Percentiles rank a stretch among this genome's conserved stretches.
Conservation (phyloP, 768 basidiomycete genomes). For the Trametes coccinea region DNA sequence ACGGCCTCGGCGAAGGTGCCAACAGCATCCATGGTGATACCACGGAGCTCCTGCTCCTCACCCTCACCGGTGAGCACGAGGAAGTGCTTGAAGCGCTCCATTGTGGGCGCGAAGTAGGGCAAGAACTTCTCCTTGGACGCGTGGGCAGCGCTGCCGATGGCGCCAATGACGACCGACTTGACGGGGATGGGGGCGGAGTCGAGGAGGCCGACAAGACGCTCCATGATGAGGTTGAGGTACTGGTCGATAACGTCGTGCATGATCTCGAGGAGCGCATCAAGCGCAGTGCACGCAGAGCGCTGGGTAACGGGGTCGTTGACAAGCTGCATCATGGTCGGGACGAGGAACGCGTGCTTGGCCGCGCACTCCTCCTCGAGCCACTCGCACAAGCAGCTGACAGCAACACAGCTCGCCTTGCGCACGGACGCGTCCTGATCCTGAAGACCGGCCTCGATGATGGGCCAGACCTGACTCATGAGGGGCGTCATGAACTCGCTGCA, state of each 20-base stretch:
- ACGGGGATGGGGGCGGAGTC: slow-evolving; percentile 83
- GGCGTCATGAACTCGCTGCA: slow-evolving; percentile 98
- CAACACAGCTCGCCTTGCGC: slow-evolving; percentile 93
- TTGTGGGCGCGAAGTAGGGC: slow-evolving; percentile 92
- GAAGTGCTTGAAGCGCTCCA: slow-evolving; percentile 87
- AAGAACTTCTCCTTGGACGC: slow-evolving; percentile 89
- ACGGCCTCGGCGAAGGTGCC: slow-evolving; percentile 98
- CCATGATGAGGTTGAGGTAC: slow-evolving; percentile 94
- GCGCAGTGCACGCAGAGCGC: slow-evolving; percentile 91
- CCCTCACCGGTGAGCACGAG: slow-evolving; percentile 82
- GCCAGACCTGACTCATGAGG: slow-evolving; percentile 90
- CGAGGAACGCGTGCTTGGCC: slow-evolving; percentile 74
- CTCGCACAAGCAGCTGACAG: slow-evolving; percentile 95
- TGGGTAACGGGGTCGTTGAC: slow-evolving; percentile 87
- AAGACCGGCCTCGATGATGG: slow-evolving; percentile 86
- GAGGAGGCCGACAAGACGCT: slow-evolving; percentile 82
- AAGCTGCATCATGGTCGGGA: slow-evolving; percentile 93
- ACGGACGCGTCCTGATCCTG: slow-evolving; percentile 82
- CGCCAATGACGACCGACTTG: slow-evolving; percentile 94
- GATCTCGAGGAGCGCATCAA: slow-evolving; percentile 95
- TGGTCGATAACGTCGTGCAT: slow-evolving; percentile 86
- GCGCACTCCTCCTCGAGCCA: slow-evolving; percentile 95
- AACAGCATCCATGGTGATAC: slow-evolving; percentile 98
- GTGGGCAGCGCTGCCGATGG: slow-evolving; percentile 97
- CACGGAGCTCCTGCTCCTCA: slow-evolving; percentile 91